These are phyloP conservation scores for Lactarius pseudohatsudake DNA, from an alignment of 768 basidiomycete species.

Conservation along the genomic window DNA sequence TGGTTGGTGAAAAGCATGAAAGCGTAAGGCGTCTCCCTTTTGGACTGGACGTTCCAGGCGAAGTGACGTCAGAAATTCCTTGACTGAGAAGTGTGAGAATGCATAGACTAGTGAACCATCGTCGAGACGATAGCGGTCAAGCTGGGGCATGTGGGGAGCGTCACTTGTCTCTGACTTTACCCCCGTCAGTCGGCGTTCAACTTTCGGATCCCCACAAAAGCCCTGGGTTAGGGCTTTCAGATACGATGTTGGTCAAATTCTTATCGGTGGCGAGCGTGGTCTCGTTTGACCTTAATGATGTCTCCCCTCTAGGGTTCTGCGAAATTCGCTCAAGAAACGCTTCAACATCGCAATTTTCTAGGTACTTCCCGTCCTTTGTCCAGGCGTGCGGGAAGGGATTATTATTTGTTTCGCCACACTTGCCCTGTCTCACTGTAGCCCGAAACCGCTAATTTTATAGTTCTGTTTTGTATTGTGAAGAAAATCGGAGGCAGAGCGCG, in stretches of 20 bases:
- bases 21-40: background rate
- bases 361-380: background rate
- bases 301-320: background rate
- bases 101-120: background rate
- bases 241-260: background rate
- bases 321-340: background rate
- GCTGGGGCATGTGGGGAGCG: background rate
- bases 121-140: background rate
- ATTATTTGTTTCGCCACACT: background rate
- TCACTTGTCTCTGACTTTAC: background rate
- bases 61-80: background rate
- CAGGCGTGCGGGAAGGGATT: background rate
- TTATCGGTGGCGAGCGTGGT: background rate
- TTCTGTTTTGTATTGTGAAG: background rate
- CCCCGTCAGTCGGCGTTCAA: background rate
- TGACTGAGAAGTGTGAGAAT: background rate
- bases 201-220: background rate
- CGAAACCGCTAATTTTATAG: background rate
- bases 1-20: background rate
- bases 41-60: conserved; percentile 4
- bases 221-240: background rate
- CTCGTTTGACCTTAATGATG: background rate
- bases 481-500: too few species aligned
- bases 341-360: background rate
- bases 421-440: background rate